Evolutionary conservation across 2,329 filamentous ascomycete species (phyloP).

Genomic region (Sporothrix pallida): DNA sequence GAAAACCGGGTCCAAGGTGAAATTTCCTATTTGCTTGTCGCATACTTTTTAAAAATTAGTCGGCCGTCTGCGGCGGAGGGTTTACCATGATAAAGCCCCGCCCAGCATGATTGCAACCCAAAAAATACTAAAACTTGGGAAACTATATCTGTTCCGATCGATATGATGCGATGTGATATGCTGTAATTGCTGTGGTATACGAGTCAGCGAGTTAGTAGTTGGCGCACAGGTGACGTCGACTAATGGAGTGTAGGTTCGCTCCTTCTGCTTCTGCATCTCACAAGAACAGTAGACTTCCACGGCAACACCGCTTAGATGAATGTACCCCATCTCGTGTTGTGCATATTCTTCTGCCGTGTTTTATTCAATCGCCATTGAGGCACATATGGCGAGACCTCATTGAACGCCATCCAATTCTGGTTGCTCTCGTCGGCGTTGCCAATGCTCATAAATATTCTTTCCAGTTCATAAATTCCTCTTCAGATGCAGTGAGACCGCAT

Average conservation of each 20-base stretch:
- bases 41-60: conserved; percentile 15
- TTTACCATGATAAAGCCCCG: conserved; percentile 19
- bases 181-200: neutral
- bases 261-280: too few relatives aligned
- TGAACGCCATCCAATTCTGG: neutral
- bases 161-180: neutral
- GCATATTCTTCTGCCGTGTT: neutral
- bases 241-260: too few relatives aligned
- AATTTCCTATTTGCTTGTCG: conserved; percentile 16
- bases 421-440: neutral
- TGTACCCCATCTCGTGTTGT: neutral
- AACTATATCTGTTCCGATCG: conserved; percentile 1
- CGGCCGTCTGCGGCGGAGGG: conserved; percentile 10
- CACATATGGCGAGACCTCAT: neutral
- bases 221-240: too few relatives aligned
- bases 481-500: neutral
- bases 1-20: conserved; percentile 21
- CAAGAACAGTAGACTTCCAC: neutral
- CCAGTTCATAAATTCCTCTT: too few relatives aligned
- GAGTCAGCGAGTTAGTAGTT: too few relatives aligned
- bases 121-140: conserved; percentile 37
- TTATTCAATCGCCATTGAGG: neutral
- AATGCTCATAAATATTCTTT: neutral
- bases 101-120: conserved; percentile 9
- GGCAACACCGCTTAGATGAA: conserved; percentile 13